Evolutionary conservation across 768 basidiomycete genomes (phyloP), one percentile per base, ranked within the genome.

Genomic region (Suillus occidentalis): DNA sequence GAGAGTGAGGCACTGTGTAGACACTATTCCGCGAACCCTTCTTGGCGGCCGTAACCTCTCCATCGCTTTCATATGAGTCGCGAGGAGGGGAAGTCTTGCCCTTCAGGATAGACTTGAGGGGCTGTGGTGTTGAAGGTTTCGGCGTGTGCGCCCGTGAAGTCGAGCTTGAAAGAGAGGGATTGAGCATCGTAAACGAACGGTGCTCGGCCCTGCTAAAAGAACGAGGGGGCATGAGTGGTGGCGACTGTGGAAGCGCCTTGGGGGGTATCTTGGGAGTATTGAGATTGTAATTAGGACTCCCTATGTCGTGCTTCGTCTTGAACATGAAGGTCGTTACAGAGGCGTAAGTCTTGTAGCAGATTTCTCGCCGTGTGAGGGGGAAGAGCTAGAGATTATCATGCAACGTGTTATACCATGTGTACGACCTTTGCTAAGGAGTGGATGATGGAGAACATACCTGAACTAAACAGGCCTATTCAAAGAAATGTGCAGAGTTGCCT

Each of bases 21-120:
- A 36, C 22, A 34, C 36, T 64, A 52, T 63, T 66, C 60, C 71
- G 60, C 22, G 63, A 62, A 4, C 50, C 63, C 62, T 72, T 70
- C 50, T 75, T 77, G 28, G 71, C 49, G 7, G 71, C 61, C 2
- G 68, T 22, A 0, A 67, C 66, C 59, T 76, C 75, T 1, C 70
- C 69, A 31, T 77, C 76, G 71, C 75, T 76, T 10, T 77, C 75
- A 20, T 73, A 75, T 7, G 65, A 71, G 60, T 74, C 74, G 61
- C 50, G 58, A 31, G 43, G 62, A n/a, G 67, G 28, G 60, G 50
- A 62, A 37, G 52, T 63, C 49, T 47, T 62, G 4, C 74, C 74
- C 72, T 77, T 76, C 65, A 76, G 70, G n/a, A 76, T 73, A 31
- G 75, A 73, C 61, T 50, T 74, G 31, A 72, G 67, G 69, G 76